Conservation (phyloP, 2,329 filamentous ascomycete genomes). For the Verticillium longisporum region DNA sequence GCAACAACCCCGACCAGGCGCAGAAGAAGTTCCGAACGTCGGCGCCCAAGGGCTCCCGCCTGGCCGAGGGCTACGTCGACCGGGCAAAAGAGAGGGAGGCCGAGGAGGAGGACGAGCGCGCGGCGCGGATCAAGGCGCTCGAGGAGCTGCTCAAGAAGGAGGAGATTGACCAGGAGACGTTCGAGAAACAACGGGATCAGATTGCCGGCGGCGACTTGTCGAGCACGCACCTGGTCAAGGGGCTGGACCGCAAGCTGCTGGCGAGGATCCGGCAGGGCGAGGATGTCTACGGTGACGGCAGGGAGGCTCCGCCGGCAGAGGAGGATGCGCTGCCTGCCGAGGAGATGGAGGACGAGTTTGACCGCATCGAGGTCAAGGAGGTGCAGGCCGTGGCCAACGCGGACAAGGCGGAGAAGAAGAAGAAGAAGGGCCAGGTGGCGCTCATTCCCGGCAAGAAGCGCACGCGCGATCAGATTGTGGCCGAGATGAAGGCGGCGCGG, state of each 20-base stretch:
- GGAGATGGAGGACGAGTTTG: constrained; percentile 62
- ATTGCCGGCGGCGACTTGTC: constrained; percentile 76
- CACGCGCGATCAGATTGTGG: constrained; percentile 59
- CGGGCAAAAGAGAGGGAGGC: constrained; percentile 61
- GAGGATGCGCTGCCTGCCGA: constrained; percentile 22
- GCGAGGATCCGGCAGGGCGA: constrained; percentile 64
- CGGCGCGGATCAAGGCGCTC: constrained; percentile 65
- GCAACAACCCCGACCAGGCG: constrained; percentile 47
- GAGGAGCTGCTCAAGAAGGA: constrained; percentile 78
- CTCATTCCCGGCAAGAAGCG: constrained; percentile 52
- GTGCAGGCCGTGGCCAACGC: constrained; percentile 47
- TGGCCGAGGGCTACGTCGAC: constrained; percentile 78
- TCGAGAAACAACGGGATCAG: constrained; percentile 66
- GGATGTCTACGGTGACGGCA: constrained; percentile 46
- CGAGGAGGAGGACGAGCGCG: constrained; percentile 46
- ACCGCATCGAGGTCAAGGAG: constrained; percentile 47
- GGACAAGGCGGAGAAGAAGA: constrained; percentile 49
- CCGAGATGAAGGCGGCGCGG: constrained; percentile 58
- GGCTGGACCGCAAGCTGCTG: constrained; percentile 77
- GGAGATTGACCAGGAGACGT: constrained; percentile 74
- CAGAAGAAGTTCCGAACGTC: constrained; percentile 72
- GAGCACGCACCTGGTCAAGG: constrained; percentile 85
- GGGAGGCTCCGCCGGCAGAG: constrained; percentile 19
- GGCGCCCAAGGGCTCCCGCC: constrained; percentile 74
- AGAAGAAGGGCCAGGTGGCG: constrained; percentile 40